phyloP scores from a whole-genome alignment of 495 filamentous ascomycete species.

The Penicillium mononematosum region DNA sequence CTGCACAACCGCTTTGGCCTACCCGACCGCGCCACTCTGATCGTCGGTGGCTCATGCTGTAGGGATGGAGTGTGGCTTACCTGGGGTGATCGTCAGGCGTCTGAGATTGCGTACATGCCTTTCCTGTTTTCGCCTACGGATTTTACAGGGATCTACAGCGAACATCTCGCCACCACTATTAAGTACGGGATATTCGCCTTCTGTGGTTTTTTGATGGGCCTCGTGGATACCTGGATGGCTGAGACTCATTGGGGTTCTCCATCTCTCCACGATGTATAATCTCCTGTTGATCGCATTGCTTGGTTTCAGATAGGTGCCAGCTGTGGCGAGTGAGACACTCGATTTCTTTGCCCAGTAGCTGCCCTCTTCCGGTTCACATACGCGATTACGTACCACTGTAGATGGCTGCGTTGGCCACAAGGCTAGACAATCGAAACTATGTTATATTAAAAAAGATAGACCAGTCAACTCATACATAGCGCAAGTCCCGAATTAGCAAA shows the following conservation, averaged over 20 bases:
- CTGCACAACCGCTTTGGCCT: background rate
- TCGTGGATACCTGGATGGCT: constrained; percentile 1
- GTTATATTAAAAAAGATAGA: constrained; percentile 5
- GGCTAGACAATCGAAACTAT: background rate
- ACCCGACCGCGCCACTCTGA: constrained; percentile 10
- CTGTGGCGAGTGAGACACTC: constrained; percentile 3
- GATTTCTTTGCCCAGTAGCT: background rate
- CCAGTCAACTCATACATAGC: background rate
- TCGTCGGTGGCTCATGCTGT: constrained; percentile 11
- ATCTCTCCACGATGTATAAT: background rate
- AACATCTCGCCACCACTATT: constrained; percentile 10
- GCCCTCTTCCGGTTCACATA: background rate
- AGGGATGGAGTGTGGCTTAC: constrained; percentile 18
- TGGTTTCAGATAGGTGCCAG: background rate
- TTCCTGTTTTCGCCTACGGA: constrained; percentile 11
- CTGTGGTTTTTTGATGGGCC: background rate
- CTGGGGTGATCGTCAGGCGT: constrained; percentile 9
- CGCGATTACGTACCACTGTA: background rate
- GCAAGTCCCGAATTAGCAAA: constrained; percentile 12
- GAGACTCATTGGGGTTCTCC: background rate
- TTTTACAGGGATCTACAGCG: constrained; percentile 6
- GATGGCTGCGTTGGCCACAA: background rate
- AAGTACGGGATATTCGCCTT: background rate
- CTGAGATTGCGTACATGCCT: constrained; percentile 16
- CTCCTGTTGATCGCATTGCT: constrained; percentile 4